Conservation (phyloP, 169 alveolate species). For the Amoebophrya sp. region DNA sequence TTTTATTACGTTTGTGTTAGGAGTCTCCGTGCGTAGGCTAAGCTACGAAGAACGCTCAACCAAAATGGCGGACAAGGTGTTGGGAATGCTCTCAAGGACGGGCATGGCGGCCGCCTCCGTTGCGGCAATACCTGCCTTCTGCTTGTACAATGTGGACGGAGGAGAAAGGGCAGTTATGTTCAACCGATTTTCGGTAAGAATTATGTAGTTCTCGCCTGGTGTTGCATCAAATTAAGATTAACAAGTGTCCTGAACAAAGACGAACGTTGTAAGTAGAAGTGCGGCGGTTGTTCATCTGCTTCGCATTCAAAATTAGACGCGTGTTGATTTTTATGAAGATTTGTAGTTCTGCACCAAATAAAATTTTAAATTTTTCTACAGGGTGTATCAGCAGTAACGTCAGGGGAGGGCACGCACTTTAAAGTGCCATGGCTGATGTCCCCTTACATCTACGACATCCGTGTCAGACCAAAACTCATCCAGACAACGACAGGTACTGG, state of each 20-base stretch:
- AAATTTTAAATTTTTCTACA: neutral
- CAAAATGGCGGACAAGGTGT: conserved; percentile 57
- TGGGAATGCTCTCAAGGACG: conserved; percentile 58
- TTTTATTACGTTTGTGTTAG: too few relatives aligned
- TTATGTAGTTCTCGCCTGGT: neutral
- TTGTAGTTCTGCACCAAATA: too few relatives aligned
- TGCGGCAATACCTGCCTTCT: conserved; percentile 65
- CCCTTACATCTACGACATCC: conserved; percentile 79
- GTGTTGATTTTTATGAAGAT: too few relatives aligned
- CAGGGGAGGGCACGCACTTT: conserved; percentile 88
- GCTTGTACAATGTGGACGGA: conserved; percentile 83
- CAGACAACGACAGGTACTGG: conserved; percentile 86
- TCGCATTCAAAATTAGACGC: too few relatives aligned
- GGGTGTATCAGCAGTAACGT: neutral
- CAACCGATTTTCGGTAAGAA: conserved; percentile 72
- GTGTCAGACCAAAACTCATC: conserved; percentile 83
- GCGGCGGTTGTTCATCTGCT: too few relatives aligned
- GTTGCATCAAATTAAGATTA: too few relatives aligned
- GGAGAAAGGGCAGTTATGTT: conserved; percentile 90
- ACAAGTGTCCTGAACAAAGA: too few relatives aligned
- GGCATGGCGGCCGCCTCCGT: conserved; percentile 66
- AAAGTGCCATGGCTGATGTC: conserved; percentile 70
- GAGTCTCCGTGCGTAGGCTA: too few relatives aligned
- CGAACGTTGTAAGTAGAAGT: too few relatives aligned
- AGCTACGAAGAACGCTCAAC: neutral